Evolutionary conservation across 1,284 basidiomycete genomes (phyloP).

Genomic region (Tilletia walkeri): DNA sequence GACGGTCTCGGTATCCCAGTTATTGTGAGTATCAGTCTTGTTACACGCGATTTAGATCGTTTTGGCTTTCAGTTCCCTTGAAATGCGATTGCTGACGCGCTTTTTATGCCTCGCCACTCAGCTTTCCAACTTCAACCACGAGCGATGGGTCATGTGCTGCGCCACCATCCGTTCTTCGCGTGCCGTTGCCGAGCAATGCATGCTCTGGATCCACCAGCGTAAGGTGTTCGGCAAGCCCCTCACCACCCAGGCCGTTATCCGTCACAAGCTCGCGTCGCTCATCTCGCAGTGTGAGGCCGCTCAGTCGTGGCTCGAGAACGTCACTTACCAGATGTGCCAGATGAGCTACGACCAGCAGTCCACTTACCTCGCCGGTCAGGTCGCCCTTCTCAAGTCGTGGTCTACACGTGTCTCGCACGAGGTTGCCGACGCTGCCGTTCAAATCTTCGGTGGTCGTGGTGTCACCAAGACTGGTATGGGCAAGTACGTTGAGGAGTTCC

Average conservation of each 20-base stretch:
- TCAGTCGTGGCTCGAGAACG: constrained; percentile 83
- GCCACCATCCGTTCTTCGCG: constrained; percentile 65
- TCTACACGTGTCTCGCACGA: constrained; percentile 53
- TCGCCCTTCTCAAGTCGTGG: constrained; percentile 69
- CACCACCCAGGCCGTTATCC: constrained; percentile 76
- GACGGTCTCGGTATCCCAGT: constrained; percentile 79
- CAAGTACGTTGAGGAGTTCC: constrained; percentile 60
- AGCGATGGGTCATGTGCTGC: constrained; percentile 68
- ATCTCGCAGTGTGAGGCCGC: constrained; percentile 77
- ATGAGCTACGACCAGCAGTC: constrained; percentile 72
- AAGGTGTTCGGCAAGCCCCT: constrained; percentile 63
- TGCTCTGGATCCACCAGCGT: constrained; percentile 54
- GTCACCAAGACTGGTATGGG: constrained; percentile 68
- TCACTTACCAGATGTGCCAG: constrained; percentile 88
- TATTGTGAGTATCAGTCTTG: constrained; percentile 48
- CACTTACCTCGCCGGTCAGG: constrained; percentile 63
- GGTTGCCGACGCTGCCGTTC: constrained; percentile 72
- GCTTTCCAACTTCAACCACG: constrained; percentile 60
- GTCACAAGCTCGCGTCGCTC: constrained; percentile 79
- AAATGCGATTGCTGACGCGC: not conserved
- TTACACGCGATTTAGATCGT: not conserved
- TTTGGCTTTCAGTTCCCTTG: not conserved
- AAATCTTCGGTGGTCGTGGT: constrained; percentile 70
- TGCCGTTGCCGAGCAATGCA: constrained; percentile 46
- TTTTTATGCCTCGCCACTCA: not conserved